phyloP scores from a whole-genome alignment of 345 rosid genomes.

The Eucalyptus albens region DNA sequence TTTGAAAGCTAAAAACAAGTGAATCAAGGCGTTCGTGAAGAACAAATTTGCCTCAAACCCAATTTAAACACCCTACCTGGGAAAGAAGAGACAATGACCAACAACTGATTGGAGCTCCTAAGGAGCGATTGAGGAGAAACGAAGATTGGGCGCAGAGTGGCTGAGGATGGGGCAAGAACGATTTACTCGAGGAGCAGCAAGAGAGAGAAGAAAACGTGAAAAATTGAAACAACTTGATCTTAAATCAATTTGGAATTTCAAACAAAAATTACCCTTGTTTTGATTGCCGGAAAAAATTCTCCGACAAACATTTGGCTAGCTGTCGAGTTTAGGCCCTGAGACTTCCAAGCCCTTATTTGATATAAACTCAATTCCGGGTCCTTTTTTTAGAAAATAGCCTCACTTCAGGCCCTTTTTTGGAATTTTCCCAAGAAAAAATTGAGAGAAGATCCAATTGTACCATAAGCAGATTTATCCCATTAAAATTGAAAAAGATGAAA shows the following conservation, averaged over 20 bases:
- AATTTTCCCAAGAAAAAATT: not conserved
- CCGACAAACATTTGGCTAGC: rapidly evolving
- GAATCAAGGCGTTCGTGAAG: slow-evolving; percentile 8
- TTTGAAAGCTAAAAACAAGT: not conserved
- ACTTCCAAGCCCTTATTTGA: not conserved
- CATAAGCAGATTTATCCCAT: not conserved
- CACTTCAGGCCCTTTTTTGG: rapidly evolving
- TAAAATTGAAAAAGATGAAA: not conserved
- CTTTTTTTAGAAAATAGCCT: rapidly evolving
- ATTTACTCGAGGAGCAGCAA: not conserved
- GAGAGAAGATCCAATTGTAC: not conserved
- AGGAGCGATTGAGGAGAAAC: not conserved
- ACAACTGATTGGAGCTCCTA: rapidly evolving
- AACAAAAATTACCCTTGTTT: not conserved
- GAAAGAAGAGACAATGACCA: rapidly evolving
- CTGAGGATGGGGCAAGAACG: not conserved
- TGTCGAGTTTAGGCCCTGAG: not conserved
- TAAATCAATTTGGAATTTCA: not conserved
- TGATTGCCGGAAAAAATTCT: not conserved
- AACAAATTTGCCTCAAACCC: slow-evolving; percentile 11
- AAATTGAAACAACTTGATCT: not conserved
- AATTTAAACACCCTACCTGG: not conserved
- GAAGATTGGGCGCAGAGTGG: not conserved
- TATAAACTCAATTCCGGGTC: rapidly evolving
- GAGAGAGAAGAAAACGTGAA: not conserved